phyloP scores from a whole-genome alignment of 345 rosid genomes.

The Salix dunnii region DNA sequence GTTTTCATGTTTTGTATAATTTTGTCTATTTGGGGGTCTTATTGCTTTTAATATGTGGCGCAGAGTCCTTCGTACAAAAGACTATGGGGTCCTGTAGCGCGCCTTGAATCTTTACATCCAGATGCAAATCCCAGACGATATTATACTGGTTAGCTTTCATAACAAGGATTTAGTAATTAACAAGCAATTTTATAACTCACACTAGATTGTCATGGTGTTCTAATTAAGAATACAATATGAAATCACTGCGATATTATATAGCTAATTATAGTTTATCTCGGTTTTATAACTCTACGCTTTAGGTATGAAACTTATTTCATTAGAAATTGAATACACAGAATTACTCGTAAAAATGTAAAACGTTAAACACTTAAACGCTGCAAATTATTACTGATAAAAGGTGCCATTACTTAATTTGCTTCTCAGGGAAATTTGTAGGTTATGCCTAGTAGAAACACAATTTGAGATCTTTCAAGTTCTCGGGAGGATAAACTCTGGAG shows the following conservation, averaged over 20 bases:
- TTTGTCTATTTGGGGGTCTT: slow-evolving; percentile 5
- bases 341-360: no score
- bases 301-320: no score
- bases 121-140: slow-evolving; percentile 79
- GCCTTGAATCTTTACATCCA: slow-evolving; percentile 69
- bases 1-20: background rate
- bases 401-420: background rate
- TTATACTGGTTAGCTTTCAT: slow-evolving; percentile 56
- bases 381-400: background rate
- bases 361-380: background rate
- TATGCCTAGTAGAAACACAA: background rate
- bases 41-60: slow-evolving; percentile 19
- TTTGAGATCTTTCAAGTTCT: background rate
- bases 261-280: background rate
- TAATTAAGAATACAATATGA: background rate
- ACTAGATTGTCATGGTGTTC: background rate
- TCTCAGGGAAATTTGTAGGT: background rate
- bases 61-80: slow-evolving; percentile 75
- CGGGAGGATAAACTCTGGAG: background rate
- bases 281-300: background rate
- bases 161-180: background rate
- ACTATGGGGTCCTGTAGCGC: slow-evolving; percentile 82
- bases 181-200: background rate
- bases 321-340: no score
- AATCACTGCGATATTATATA: background rate